Percentiles rank a stretch among this genome's conserved stretches.
Conservation (phyloP, 345 rosid species). For the Eucalyptus albens region DNA sequence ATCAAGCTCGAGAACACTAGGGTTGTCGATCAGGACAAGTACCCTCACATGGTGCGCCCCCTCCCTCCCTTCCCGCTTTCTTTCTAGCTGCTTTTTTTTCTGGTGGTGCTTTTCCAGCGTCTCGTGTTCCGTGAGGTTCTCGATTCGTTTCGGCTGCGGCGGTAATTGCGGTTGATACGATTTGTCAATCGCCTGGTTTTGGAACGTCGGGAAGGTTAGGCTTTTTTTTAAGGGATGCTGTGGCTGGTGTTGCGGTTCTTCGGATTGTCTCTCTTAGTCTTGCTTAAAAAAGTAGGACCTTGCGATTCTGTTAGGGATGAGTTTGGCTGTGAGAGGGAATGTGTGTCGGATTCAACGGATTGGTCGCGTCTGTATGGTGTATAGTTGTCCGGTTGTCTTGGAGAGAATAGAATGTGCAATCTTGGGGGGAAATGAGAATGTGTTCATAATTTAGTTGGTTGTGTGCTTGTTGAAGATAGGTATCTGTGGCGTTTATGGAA, state of each 20-base stretch:
- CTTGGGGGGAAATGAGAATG: not conserved
- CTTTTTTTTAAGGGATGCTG: not conserved
- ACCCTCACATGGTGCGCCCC: constrained; percentile 90
- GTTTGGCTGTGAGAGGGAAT: not conserved
- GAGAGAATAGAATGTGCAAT: not conserved
- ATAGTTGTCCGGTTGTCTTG: not conserved
- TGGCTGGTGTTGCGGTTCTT: not conserved
- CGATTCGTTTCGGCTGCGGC: not conserved
- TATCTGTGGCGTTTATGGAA: not conserved
- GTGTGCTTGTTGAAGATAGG: not conserved
- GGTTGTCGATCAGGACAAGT: constrained; percentile 98
- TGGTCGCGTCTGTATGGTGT: not conserved
- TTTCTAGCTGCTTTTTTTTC: not conserved
- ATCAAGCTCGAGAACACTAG: constrained; percentile 99
- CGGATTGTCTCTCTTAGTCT: not conserved
- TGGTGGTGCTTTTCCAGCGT: not conserved
- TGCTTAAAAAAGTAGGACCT: not conserved
- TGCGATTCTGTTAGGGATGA: rapidly evolving
- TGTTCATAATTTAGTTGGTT: not conserved
- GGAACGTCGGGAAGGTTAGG: not conserved
- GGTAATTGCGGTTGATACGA: not conserved
- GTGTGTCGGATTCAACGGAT: rapidly evolving
- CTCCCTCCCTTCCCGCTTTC: not conserved
- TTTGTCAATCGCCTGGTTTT: not conserved
- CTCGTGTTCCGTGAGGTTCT: not conserved